Conservation (phyloP, 768 basidiomycete genomes). For the Boletus rex-veris region DNA sequence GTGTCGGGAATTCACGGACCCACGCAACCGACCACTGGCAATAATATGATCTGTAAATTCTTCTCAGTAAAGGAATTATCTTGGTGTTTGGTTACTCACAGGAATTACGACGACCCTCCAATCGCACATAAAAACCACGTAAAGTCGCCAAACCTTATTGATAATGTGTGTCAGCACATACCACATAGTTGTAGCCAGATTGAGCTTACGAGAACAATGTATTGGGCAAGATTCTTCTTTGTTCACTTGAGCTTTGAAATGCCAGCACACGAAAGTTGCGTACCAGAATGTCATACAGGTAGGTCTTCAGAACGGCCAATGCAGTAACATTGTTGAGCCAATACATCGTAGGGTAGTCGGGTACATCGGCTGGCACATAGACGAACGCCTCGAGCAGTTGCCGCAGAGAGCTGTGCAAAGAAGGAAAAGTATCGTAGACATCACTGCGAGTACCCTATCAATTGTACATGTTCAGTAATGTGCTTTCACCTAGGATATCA, state of each 20-base stretch:
- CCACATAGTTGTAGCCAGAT: neutral
- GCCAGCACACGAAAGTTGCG: neutral
- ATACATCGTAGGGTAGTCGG: neutral
- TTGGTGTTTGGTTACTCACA: neutral
- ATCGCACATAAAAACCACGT: neutral
- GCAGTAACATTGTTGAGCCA: neutral
- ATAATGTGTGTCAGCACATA: too few species aligned
- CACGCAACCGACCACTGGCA: neutral
- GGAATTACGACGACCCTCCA: slow-evolving; percentile 1
- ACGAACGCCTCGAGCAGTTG: slow-evolving; percentile 1
- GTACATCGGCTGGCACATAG: neutral
- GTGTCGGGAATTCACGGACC: neutral
- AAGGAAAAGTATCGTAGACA: neutral
- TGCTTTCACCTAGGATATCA: neutral
- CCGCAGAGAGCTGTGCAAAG: neutral
- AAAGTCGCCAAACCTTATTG: slow-evolving; percentile 1
- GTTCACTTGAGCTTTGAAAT: neutral
- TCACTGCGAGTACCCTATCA: neutral
- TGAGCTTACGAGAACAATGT: neutral
- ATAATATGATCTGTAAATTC: neutral
- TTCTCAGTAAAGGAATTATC: neutral
- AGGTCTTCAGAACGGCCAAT: neutral
- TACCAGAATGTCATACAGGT: neutral
- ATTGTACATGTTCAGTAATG: neutral
- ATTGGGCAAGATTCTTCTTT: neutral